Evolutionary conservation across 2,329 filamentous ascomycete species (phyloP), one percentile per base, ranked within the genome.

Genomic region (Nannizziopsis arthrosporioides): DNA sequence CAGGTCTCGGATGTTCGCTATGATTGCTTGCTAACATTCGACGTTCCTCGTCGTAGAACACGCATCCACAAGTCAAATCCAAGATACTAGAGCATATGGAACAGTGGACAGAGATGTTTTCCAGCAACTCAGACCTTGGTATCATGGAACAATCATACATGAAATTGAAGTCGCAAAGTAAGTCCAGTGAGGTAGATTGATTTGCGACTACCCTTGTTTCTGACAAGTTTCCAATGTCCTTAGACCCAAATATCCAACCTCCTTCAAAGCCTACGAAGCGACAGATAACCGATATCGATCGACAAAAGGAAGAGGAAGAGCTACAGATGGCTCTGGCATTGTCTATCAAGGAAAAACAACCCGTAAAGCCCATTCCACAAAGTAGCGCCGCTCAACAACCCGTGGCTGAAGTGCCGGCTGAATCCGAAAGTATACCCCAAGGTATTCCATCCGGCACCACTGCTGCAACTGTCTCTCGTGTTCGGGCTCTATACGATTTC

Each of bases 61-160:
- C 90, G 45, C 92, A 96, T 66, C 83, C 84, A 63, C 87, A 94
- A 66, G 92, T 98, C 63, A 96, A 96, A 70, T 80, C 86, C 55
- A 96, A 95, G 76, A 94, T 98, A 55, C 69, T 96, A 51, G 90
- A 96, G 73, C 81, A 89, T 56, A 96, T 96, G 87, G 82, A 85
- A 64, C 86, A 90, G 55, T 98, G 92, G 92, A 81, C 84, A 49
- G 85, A 92, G 60, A 94, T 95, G 85, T 96, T 96, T 64, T 78
- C 79, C 59, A 81, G 77, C 52, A 87, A 95, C 62, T 78, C 88
- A 9, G 90, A 95, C 63, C 77, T 98, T 52, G 92, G 92, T 14
- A 94, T 98, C 63, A 98, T 98, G 92, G 84, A 89, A 64, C 86
- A 94, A 61, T 89, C 90, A 51, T 96, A 90, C 67, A 82, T 82